phyloP scores from a whole-genome alignment of 768 basidiomycete genomes.

The Trametes maxima region DNA sequence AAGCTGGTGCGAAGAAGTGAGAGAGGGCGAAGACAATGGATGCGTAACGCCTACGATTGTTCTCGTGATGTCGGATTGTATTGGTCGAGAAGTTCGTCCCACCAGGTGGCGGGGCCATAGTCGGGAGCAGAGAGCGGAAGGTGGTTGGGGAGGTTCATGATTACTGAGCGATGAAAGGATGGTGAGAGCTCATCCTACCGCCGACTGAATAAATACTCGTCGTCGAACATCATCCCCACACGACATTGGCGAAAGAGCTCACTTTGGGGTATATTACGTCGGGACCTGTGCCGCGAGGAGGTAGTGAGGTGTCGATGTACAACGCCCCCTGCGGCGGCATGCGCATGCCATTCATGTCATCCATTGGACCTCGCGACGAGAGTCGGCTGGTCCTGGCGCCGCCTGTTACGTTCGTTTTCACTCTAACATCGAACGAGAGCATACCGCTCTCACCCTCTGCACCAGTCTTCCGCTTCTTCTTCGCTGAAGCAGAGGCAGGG shows the following conservation, averaged over 20 bases:
- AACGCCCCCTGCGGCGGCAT: constrained; percentile 24
- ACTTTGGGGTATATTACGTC: constrained; percentile 36
- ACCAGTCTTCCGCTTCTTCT: constrained; percentile 38
- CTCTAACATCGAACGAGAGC: constrained; percentile 31
- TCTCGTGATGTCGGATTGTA: constrained; percentile 43
- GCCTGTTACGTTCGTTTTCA: constrained; percentile 44
- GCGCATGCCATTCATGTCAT: constrained; percentile 26
- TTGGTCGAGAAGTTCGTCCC: constrained; percentile 48
- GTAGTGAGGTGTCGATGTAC: constrained; percentile 31
- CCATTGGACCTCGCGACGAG: constrained; percentile 22
- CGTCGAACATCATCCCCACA: constrained; percentile 24
- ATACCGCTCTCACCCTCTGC: constrained; percentile 29
- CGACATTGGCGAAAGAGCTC: constrained; percentile 21
- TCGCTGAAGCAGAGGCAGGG: constrained; percentile 24
- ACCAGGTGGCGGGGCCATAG: constrained; percentile 45
- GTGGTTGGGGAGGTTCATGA: constrained; percentile 22
- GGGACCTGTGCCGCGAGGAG: constrained; percentile 24
- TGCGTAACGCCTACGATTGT: constrained; percentile 41
- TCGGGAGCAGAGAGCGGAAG: constrained; percentile 33
- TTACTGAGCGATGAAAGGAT: constrained; percentile 27
- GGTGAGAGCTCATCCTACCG: constrained; percentile 32
- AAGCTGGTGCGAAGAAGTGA: constrained; percentile 38
- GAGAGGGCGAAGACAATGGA: neutral
- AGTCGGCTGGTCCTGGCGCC: constrained; percentile 25
- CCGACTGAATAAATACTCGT: constrained; percentile 36